These are phyloP conservation scores for Fonsecaea pugnacius DNA, from an alignment of 2,329 filamentous ascomycete genomes.

Conservation along the genomic window DNA sequence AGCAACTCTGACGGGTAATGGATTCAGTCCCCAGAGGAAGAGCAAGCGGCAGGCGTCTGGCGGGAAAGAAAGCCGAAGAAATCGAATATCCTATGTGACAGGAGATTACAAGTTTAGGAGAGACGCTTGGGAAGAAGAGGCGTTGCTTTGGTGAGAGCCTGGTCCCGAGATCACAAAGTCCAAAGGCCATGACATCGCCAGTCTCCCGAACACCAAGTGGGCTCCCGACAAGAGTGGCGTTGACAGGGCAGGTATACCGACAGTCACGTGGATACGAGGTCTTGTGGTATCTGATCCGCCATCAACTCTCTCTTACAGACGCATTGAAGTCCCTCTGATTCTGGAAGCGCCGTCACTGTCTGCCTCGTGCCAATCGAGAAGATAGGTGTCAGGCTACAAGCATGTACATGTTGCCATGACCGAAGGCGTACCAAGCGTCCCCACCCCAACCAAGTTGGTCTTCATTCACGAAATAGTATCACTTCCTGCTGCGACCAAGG, in stretches of 20 bases:
- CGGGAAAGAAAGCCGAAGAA: neutral
- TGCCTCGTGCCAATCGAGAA: neutral
- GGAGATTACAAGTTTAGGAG: neutral
- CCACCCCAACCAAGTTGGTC: constrained; percentile 64
- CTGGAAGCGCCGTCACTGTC: neutral
- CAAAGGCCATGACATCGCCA: constrained; percentile 6
- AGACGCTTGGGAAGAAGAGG: constrained; percentile 1
- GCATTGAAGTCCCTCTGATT: neutral
- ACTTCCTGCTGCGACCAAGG: constrained; percentile 68
- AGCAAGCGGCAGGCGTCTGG: neutral
- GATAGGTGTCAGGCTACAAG: neutral
- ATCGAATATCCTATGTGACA: neutral
- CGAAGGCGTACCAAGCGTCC: constrained; percentile 18
- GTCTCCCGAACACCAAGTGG: neutral
- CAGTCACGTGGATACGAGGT: constrained; percentile 9
- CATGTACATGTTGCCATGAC: constrained; percentile 18
- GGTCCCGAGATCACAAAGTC: constrained; percentile 8
- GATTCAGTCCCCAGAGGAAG: neutral
- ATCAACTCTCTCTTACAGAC: neutral
- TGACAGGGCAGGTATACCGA: constrained; percentile 21
- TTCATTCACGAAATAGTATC: constrained; percentile 66
- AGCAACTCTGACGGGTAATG: neutral
- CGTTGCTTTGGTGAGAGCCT: constrained; percentile 13
- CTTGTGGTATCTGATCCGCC: too few relatives aligned
- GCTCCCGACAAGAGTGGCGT: neutral